Percentiles rank a stretch among this genome's conserved stretches.
Evolutionary conservation across 257 asterid genomes (phyloP).

Genomic region (Paraleonurus japonicus): DNA sequence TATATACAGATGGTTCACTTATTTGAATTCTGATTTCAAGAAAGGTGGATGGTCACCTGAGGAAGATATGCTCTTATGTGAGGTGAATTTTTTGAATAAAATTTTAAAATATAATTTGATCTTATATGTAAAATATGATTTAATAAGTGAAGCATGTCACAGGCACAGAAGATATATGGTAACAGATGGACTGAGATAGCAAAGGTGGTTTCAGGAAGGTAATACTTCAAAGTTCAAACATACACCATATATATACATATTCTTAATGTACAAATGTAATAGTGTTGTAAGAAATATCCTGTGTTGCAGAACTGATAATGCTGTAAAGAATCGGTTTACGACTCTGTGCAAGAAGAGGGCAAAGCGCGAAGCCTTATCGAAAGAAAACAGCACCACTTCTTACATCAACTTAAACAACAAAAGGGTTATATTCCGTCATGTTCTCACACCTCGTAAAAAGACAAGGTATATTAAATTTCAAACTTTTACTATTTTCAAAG

Average conservation of each 20-base stretch:
- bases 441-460: constrained; percentile 50
- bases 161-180: constrained; percentile 91
- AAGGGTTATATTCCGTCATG: constrained; percentile 60
- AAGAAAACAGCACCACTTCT: constrained; percentile 60
- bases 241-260: background rate
- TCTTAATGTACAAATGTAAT: background rate
- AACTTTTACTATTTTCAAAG: background rate
- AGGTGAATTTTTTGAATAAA: constrained; percentile 45
- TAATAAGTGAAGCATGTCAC: constrained; percentile 25
- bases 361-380: constrained; percentile 66
- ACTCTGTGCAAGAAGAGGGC: constrained; percentile 90
- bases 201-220: constrained; percentile 99
- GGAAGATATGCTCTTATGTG: constrained; percentile 92
- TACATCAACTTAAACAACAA: constrained; percentile 67
- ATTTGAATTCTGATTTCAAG: constrained; percentile 96
- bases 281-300: background rate
- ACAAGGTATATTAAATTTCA: constrained; percentile 43
- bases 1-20: constrained; percentile 79
- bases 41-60: constrained; percentile 99
- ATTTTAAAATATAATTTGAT: background rate
- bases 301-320: constrained; percentile 77
- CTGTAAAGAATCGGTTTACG: constrained; percentile 89
- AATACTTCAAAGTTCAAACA: constrained; percentile 26
- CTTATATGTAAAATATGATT: constrained; percentile 4
- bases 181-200: constrained; percentile 99